These are phyloP conservation scores for Mycena amicta DNA, from an alignment of 768 basidiomycete species.

Conservation along the genomic window DNA sequence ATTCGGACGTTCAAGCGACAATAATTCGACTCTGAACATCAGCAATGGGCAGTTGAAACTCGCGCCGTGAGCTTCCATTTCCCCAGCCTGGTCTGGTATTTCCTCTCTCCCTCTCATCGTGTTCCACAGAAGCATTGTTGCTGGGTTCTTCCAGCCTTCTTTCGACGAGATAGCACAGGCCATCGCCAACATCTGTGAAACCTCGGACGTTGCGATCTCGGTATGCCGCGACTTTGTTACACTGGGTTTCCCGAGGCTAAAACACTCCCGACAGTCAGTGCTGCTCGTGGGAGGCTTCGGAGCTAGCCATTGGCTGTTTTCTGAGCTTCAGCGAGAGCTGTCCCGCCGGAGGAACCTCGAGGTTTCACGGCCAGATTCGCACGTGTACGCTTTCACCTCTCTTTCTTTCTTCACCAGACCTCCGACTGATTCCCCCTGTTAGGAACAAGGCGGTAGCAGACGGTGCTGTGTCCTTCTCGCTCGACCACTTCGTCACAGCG, in stretches of 20 bases:
- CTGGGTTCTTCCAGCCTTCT: conserved; percentile 46
- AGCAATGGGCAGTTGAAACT: conserved; percentile 51
- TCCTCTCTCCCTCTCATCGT: too few species aligned
- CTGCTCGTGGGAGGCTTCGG: conserved; percentile 59
- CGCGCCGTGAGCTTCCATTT: conserved; percentile 26
- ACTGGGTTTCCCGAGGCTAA: too few species aligned
- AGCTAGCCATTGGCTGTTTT: conserved; percentile 51
- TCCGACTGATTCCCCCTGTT: background rate
- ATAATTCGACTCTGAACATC: conserved; percentile 42
- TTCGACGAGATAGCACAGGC: conserved; percentile 38
- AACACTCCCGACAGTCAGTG: conserved; percentile 31
- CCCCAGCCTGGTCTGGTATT: too few species aligned
- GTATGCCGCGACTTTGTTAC: background rate
- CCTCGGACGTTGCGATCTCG: conserved; percentile 31
- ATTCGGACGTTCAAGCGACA: conserved; percentile 47
- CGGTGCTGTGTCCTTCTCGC: conserved; percentile 17
- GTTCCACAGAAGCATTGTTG: too few species aligned
- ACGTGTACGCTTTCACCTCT: conserved; percentile 40
- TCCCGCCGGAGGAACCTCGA: conserved; percentile 32
- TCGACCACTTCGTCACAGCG: conserved; percentile 10
- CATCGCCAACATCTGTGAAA: conserved; percentile 34
- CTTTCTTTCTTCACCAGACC: background rate
- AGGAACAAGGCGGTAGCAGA: conserved; percentile 22
- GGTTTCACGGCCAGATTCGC: conserved; percentile 46
- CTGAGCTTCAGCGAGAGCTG: conserved; percentile 40